Evolutionary conservation across 2,329 filamentous ascomycete species (phyloP).

Genomic region (Sporothrix brunneoviolacea): DNA sequence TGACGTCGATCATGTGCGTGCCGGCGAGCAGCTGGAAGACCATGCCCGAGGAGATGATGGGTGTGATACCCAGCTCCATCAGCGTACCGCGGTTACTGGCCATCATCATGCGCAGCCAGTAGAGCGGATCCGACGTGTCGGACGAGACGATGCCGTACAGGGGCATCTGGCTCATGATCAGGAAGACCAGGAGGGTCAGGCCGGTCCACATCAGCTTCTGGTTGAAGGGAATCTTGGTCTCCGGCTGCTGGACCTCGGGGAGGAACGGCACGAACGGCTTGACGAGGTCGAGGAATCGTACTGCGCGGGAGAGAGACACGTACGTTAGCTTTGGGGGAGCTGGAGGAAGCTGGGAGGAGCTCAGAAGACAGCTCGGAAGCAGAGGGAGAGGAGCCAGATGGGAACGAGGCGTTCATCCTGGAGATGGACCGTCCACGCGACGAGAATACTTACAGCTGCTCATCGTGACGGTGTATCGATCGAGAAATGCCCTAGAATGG

Average conservation of each 20-base stretch:
- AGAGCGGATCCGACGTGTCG: slow-evolving; percentile 94
- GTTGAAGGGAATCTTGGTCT: slow-evolving; percentile 98
- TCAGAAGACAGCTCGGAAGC: too few relatives aligned
- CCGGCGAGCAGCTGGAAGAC: slow-evolving; percentile 99
- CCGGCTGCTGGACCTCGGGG: slow-evolving; percentile 95
- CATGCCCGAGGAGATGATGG: slow-evolving; percentile 99
- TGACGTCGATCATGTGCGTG: slow-evolving; percentile 99
- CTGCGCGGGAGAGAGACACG: slow-evolving; percentile 38
- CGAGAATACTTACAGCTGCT: slow-evolving; percentile 35
- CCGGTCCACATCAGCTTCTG: slow-evolving; percentile 96
- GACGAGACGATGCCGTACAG: slow-evolving; percentile 99
- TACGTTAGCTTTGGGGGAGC: slow-evolving; percentile 1
- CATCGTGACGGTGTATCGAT: slow-evolving; percentile 24
- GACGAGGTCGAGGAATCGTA: slow-evolving; percentile 98
- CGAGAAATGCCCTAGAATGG: slow-evolving; percentile 13
- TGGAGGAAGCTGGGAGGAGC: too few relatives aligned
- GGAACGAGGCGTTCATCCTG: too few relatives aligned
- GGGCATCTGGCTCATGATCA: slow-evolving; percentile 99
- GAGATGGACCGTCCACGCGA: too few relatives aligned
- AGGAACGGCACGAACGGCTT: slow-evolving; percentile 99
- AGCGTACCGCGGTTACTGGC: slow-evolving; percentile 95
- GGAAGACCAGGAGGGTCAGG: slow-evolving; percentile 92
- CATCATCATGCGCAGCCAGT: slow-evolving; percentile 99
- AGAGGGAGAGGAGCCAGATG: too few relatives aligned
- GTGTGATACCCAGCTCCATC: slow-evolving; percentile 95